phyloP scores from a whole-genome alignment of 1,284 basidiomycete genomes.

The Schizopora paradoxa region DNA sequence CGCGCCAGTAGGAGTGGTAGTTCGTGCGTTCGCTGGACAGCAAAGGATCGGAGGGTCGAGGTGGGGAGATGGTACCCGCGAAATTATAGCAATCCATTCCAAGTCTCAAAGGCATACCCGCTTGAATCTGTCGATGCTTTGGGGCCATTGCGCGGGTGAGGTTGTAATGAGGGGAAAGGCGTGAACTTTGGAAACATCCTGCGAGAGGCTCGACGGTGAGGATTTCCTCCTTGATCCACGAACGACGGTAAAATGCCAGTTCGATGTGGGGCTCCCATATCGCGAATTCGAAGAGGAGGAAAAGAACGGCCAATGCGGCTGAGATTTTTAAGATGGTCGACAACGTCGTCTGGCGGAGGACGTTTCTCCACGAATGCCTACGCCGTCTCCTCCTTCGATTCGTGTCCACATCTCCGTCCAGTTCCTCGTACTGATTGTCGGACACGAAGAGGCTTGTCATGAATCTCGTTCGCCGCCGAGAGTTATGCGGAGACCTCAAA shows the following conservation, averaged over 20 bases:
- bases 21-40: slow-evolving; percentile 47
- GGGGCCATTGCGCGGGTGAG: slow-evolving; percentile 54
- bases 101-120: slow-evolving; percentile 68
- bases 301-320: too few species aligned
- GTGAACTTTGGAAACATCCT: slow-evolving; percentile 66
- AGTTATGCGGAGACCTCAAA: too few species aligned
- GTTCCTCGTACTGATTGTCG: too few species aligned
- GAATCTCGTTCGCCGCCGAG: too few species aligned
- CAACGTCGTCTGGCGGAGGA: too few species aligned
- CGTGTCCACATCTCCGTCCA: too few species aligned
- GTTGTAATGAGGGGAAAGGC: slow-evolving; percentile 66
- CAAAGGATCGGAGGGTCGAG: slow-evolving; percentile 15
- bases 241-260: slow-evolving; percentile 66
- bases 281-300: slow-evolving; percentile 44
- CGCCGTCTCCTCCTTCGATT: too few species aligned
- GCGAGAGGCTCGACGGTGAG: slow-evolving; percentile 53
- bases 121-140: slow-evolving; percentile 65
- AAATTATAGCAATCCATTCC: slow-evolving; percentile 88
- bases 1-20: slow-evolving; percentile 89
- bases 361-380: too few species aligned
- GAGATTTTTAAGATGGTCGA: too few species aligned
- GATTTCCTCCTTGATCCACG: slow-evolving; percentile 72
- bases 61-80: slow-evolving; percentile 61
- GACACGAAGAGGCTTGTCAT: too few species aligned
- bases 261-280: slow-evolving; percentile 80